Percentiles rank a stretch among this genome's conserved stretches.
These are phyloP conservation scores for Acorus gramineus DNA, from an alignment of 106 monocot genomes.

Conservation along the genomic window DNA sequence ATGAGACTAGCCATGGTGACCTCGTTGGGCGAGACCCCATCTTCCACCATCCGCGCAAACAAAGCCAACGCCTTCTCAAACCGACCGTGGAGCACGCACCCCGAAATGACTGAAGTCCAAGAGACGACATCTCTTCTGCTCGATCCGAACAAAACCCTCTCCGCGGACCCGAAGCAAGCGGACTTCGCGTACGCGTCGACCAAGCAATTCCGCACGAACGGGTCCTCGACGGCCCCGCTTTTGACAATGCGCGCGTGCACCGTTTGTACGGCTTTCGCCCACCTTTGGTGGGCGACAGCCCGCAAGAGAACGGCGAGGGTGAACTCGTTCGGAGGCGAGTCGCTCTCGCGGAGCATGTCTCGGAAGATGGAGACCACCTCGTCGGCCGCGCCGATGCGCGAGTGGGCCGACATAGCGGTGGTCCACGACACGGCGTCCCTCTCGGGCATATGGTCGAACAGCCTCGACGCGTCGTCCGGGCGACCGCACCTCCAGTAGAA, in stretches of 20 bases:
- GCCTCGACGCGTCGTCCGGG: conserved; percentile 5
- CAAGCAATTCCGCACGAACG: conserved; percentile 19
- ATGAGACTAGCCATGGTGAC: conserved; percentile 38
- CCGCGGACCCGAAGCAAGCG: conserved; percentile 11
- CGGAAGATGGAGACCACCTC: conserved; percentile 21
- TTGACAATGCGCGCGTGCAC: conserved; percentile 22
- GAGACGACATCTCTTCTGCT: conserved; percentile 24
- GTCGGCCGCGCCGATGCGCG: conserved; percentile 7
- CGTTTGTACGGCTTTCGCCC: conserved; percentile 12
- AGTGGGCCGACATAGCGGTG: conserved; percentile 28
- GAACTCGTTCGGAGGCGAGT: conserved; percentile 36
- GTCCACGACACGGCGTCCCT: conserved; percentile 41
- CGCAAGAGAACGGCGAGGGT: conserved; percentile 23
- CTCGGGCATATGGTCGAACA: conserved; percentile 37
- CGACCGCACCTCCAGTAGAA: conserved; percentile 19
- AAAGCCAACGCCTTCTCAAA: conserved; percentile 18
- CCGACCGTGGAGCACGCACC: conserved; percentile 24
- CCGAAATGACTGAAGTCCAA: conserved; percentile 37
- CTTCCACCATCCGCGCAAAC: conserved; percentile 36
- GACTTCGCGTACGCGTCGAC: conserved; percentile 36
- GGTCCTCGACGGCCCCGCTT: conserved; percentile 11
- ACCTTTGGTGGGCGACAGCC: conserved; percentile 13
- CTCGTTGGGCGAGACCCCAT: conserved; percentile 23
- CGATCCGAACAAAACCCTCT: conserved; percentile 11
- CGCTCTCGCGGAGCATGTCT: conserved; percentile 15